Evolutionary conservation across 2,329 filamentous ascomycete genomes (phyloP), one percentile per base, ranked within the genome.

Genomic region (Monilinia aucupariae): DNA sequence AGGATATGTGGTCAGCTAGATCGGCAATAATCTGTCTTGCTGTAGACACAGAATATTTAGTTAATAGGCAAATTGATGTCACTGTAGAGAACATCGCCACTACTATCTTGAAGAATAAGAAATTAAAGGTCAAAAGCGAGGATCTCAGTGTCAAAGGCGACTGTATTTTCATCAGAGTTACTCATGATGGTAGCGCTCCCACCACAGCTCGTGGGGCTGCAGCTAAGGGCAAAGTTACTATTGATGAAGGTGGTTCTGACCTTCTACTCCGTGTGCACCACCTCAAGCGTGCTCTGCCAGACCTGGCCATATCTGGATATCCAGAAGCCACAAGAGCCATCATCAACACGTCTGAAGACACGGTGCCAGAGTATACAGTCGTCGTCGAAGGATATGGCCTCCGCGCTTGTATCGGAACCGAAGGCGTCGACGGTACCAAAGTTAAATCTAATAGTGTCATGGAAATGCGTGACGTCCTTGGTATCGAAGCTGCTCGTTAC

Each of bases 301-400:
- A 83, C 7, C 87, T 97, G n/a, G 84, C 92, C 53, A 91, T 99
- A 63, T 91, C 91, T 39, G 94, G 94, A 20, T 96, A 97, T 74
- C 84, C 92, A 0, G 89, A 93, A 65, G 91, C 92, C 4, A 82
- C 85, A 12, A 88, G 94, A 68, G 92, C 92, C 54, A 92, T 97
- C 69, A 94, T 97, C 73, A 88, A 94, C 71, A 92, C 90, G 2
- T 86, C 87, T 55, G 59, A 54, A 30, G n/a, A 43, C 13, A 45
- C 47, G 27, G 27, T 34, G 15, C 47, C 52, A 41, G 51, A 37
- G 22, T 82, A 88, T 69, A 86, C 83, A 20, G 91, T 93, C 52
- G 81, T 97, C 0, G 94, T 99, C 4, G 94, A 97, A 81, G 94
- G 94, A 2, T 97, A 99, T 75, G 94, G 94, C 0, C 80, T 99